Conservation (phyloP, 192 early-diverging fungal genomes). For the Chytriomyces sp. region DNA sequence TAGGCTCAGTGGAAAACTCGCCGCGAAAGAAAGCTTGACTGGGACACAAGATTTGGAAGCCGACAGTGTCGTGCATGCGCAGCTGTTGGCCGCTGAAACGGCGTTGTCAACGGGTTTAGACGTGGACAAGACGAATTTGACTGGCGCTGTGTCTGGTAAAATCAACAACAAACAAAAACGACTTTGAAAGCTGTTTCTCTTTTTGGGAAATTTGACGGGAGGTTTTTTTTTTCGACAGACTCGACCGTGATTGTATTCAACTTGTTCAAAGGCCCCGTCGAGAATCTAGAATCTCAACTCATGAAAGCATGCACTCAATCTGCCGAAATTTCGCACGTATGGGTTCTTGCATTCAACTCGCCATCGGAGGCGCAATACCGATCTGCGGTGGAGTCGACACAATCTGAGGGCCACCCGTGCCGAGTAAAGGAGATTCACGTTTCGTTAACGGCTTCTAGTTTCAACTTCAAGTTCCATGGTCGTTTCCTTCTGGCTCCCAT, state of each 20-base stretch:
- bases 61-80: conserved; percentile 9
- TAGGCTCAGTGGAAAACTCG: background rate
- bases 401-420: background rate
- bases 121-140: background rate
- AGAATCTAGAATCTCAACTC: background rate
- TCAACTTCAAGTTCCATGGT: conserved; percentile 35
- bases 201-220: background rate
- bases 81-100: background rate
- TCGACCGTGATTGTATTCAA: background rate
- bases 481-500: conserved; percentile 27
- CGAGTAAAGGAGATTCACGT: background rate
- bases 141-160: background rate
- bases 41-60: background rate
- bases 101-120: background rate
- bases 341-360: background rate
- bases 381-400: background rate
- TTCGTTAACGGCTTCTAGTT: background rate
- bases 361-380: background rate
- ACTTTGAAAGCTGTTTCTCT: too few relatives aligned
- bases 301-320: conserved; percentile 6
- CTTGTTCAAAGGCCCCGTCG: conserved; percentile 10
- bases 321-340: background rate
- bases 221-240: background rate
- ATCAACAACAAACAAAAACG: background rate
- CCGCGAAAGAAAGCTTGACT: background rate